Evolutionary conservation across 1,284 basidiomycete genomes (phyloP), one percentile per base, ranked within the genome.

Genomic region (Cutaneotrichosporon sp.): DNA sequence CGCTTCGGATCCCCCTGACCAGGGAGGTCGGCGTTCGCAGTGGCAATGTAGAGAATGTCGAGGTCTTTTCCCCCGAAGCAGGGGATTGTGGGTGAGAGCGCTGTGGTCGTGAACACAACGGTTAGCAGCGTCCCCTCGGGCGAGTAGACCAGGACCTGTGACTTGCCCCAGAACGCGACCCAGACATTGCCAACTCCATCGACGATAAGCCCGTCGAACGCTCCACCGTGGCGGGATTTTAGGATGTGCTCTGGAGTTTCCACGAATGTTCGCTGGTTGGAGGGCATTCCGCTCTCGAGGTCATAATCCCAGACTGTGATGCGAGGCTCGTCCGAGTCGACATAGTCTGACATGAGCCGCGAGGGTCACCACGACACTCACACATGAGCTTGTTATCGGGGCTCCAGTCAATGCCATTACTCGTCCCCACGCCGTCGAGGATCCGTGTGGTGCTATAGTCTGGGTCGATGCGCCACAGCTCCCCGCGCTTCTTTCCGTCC

Each of bases 331-430:
- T 56, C 52, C 6, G 72, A 74, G 57, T 76, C 74, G 54, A 75
- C 65, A 59, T 71, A 74, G 61, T 75, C 71, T 72, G 17, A 12
- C 20, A 37, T 59, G 48, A 57, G 49, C 32, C 9, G 5, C 16
- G 5, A 16, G 12, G 19, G 33, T 7, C 5, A 32, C 12, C n/a
- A 8, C 41, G 8, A 19, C 1, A 66, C 69, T 48, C 25, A 74
- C 71, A 74, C 67, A 74, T 69, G 25, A 58, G 63, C 51, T 63
- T 68, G 51, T 61, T 58, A 46, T 73, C 70, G 0, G 65, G 64
- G 5, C 68, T 65, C 63, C 69, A 76, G 41, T 71, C 73, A 22
- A 74, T 64, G 14, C 75, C 75, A 54, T 76, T 76, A 20, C 63
- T 67, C 25, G 57, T 59, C 2, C 69, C 68, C 12, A 76, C 57